Evolutionary conservation across 345 rosid genomes (phyloP), one percentile per base, ranked within the genome.

Genomic region (Bruguiera gymnorhiza): DNA sequence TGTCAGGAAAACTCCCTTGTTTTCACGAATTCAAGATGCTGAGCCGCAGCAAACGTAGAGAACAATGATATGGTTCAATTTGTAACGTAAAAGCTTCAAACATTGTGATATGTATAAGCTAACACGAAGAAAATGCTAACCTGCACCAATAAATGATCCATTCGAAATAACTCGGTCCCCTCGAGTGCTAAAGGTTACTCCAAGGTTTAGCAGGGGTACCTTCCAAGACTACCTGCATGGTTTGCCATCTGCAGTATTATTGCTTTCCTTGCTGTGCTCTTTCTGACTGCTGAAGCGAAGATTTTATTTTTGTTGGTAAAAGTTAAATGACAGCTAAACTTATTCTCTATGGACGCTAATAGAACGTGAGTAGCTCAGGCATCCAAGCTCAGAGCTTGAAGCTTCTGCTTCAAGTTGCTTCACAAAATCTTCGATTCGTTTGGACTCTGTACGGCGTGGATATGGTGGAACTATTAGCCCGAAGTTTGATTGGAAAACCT

Each of bases 201-300:
- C 99, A 18, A 95, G 86, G 69, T 91, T 95, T 66, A 89, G 68
- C 36, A 95, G 80, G 80, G 62, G 89, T 84, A 13, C 96, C 97
- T 78, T 96, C 97, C n/a, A 84, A 51, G 60, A 91, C 96, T 16
- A 93, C 83, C 63, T 87, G 85, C 82, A 89, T 81, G 39, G 97
- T 89, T 52, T 64, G 96, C 98, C 98, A 91, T 94, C 73, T 91
- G 96, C 60, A 91, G 74, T 73, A 94, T 75, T 37, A 88, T 79
- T 51, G 96, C 97, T 79, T 89, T 94, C 57, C 85, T 63, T 29
- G 99, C 93, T 30, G 97, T 34, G 97, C 90, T 83, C 97, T 86
- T 70, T 94, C 97, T 0, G 97, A 89, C 99, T 91, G 84, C 39
- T 65, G 52, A 62, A 43, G 46, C 15, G 46, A 39, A 39, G 46